Percentiles rank a stretch among this genome's conserved stretches.
Conservation (phyloP, 352 stramenopile genomes). For the Aphanomyces euteiches region DNA sequence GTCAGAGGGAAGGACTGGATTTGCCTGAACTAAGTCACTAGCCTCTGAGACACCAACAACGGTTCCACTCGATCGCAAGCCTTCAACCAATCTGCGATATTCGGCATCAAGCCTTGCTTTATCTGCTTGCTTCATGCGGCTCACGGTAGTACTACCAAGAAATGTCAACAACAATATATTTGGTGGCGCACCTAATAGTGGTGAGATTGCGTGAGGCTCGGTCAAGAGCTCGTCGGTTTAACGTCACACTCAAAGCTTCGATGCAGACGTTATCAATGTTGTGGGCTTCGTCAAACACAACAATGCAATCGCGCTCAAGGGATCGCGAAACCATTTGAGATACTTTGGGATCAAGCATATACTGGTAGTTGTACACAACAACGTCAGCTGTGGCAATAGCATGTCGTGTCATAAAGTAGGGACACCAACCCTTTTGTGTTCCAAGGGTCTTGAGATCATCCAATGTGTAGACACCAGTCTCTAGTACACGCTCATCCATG, state of each 20-base stretch:
- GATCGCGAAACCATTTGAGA: constrained; percentile 87
- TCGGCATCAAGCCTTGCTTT: constrained; percentile 90
- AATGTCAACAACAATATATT: background rate
- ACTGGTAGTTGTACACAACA: constrained; percentile 99
- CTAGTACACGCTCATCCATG: constrained; percentile 90
- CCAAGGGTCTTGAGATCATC: constrained; percentile 95
- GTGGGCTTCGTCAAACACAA: constrained; percentile 98
- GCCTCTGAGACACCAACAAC: constrained; percentile 48
- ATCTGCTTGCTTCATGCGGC: constrained; percentile 88
- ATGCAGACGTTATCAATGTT: constrained; percentile 99
- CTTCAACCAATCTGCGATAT: constrained; percentile 94
- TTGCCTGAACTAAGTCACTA: constrained; percentile 58
- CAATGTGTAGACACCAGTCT: constrained; percentile 93
- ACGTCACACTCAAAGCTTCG: constrained; percentile 95
- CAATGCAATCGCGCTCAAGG: constrained; percentile 90
- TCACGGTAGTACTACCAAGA: constrained; percentile 51
- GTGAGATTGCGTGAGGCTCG: constrained; percentile 89
- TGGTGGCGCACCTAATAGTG: constrained; percentile 48
- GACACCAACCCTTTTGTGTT: constrained; percentile 91
- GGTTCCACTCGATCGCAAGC: constrained; percentile 88
- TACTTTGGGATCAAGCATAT: constrained; percentile 99
- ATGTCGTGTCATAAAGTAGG: constrained; percentile 98
- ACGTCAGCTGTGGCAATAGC: constrained; percentile 97
- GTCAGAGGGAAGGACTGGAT: constrained; percentile 87
- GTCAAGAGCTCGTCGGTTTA: constrained; percentile 91